Percentiles rank a stretch among this genome's conserved stretches.
These are phyloP conservation scores for Ascochyta viciae-villosae DNA, from an alignment of 2,329 filamentous ascomycete genomes.

Conservation along the genomic window DNA sequence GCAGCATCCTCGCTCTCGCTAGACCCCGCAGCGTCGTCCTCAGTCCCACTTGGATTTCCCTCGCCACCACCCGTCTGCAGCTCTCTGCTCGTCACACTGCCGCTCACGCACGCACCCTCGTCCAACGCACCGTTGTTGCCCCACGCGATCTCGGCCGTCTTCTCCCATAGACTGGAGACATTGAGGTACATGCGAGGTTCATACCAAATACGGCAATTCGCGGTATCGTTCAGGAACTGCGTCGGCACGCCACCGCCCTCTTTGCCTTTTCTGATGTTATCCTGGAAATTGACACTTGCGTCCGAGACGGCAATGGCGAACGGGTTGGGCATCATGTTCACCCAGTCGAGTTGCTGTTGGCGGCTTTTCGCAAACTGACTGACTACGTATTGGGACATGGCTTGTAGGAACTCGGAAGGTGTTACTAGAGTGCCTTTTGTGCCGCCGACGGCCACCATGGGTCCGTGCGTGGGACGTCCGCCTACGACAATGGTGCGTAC, in stretches of 20 bases:
- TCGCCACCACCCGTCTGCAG: constrained; percentile 37
- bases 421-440: constrained; percentile 53
- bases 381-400: constrained; percentile 28
- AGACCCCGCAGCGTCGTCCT: constrained; percentile 10
- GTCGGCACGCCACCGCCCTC: constrained; percentile 53
- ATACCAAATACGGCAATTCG: constrained; percentile 68
- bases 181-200: constrained; percentile 62
- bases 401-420: constrained; percentile 31
- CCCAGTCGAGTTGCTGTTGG: constrained; percentile 29
- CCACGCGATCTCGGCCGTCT: constrained; percentile 40
- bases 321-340: constrained; percentile 27
- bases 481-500: constrained; percentile 54
- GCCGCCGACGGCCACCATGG: constrained; percentile 55
- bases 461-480: constrained; percentile 49
- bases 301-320: constrained; percentile 32
- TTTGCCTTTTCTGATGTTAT: constrained; percentile 46
- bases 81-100: constrained; percentile 37
- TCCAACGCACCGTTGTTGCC: constrained; percentile 38
- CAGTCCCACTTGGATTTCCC: constrained; percentile 25
- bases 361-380: constrained; percentile 23
- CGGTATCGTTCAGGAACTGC: constrained; percentile 68
- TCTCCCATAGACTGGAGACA: constrained; percentile 61
- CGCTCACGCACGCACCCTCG: constrained; percentile 36
- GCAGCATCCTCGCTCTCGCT: constrained; percentile 26
- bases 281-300: constrained; percentile 49